phyloP scores from a whole-genome alignment of 768 basidiomycete genomes.

The Panaeolus papilionaceus region DNA sequence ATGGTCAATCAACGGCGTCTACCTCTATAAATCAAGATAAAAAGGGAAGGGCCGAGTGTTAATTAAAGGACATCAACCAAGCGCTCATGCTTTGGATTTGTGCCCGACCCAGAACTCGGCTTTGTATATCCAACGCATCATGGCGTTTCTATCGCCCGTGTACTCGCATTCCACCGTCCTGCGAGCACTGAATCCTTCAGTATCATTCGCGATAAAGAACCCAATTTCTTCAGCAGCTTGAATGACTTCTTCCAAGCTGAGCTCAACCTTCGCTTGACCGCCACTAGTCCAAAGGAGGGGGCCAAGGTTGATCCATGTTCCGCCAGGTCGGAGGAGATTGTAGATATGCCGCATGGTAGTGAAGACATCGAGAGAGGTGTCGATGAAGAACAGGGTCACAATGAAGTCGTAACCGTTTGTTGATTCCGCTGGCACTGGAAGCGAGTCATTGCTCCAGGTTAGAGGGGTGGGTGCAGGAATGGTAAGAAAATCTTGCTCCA shows the following conservation, averaged over 20 bases:
- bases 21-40: neutral
- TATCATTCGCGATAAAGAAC: constrained; percentile 44
- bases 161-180: constrained; percentile 69
- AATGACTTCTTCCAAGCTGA: constrained; percentile 71
- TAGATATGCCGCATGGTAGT: constrained; percentile 64
- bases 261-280: constrained; percentile 58
- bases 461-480: constrained; percentile 30
- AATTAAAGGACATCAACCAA: neutral
- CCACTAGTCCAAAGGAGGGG: constrained; percentile 70
- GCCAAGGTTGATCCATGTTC: constrained; percentile 75
- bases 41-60: neutral
- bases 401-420: constrained; percentile 59
- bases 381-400: constrained; percentile 72
- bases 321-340: constrained; percentile 61
- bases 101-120: constrained; percentile 73
- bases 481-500: constrained; percentile 65
- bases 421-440: neutral
- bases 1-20: neutral
- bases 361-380: constrained; percentile 62
- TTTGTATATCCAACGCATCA: constrained; percentile 76
- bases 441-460: neutral
- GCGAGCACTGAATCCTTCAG: constrained; percentile 31
- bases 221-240: constrained; percentile 58
- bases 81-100: constrained; percentile 30
- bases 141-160: constrained; percentile 62